Percentiles rank a stretch among this genome's conserved stretches.
These are phyloP conservation scores for Trifolium dubium DNA, from an alignment of 306 rosid genomes.

Conservation along the genomic window DNA sequence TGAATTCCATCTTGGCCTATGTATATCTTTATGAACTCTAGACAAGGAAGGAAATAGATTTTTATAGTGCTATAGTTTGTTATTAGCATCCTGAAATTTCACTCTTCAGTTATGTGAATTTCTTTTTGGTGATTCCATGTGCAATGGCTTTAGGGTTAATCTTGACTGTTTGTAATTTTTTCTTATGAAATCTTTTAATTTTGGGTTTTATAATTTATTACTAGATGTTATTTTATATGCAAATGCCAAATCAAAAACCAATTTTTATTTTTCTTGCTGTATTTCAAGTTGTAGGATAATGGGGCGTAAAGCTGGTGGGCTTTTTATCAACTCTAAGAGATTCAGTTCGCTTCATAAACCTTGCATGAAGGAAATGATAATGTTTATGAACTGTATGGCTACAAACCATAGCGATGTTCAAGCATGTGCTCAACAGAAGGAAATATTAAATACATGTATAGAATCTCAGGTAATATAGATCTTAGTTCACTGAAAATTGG, in stretches of 20 bases:
- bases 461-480: constrained; percentile 70
- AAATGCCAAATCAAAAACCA: not conserved
- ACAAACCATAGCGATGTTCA: constrained; percentile 49
- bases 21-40: constrained; percentile 6
- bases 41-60: constrained; percentile 4
- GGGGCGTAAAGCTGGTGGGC: constrained; percentile 80
- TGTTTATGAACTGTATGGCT: constrained; percentile 80
- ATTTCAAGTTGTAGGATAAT: constrained; percentile 50
- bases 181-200: not conserved
- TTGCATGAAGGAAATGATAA: constrained; percentile 87
- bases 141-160: constrained; percentile 7
- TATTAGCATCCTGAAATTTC: constrained; percentile 12
- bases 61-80: not conserved
- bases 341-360: constrained; percentile 78
- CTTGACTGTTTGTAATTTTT: not conserved
- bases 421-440: constrained; percentile 64
- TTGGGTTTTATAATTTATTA: not conserved
- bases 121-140: constrained; percentile 24
- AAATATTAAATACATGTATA: constrained; percentile 63
- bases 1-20: not conserved
- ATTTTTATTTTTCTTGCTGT: constrained; percentile 30
- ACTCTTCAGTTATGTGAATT: not conserved
- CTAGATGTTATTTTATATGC: constrained; percentile 5
- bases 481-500: constrained; percentile 13
- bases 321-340: constrained; percentile 75